These are phyloP conservation scores for Auricularia sp. DNA, from an alignment of 768 basidiomycete species.

Conservation along the genomic window DNA sequence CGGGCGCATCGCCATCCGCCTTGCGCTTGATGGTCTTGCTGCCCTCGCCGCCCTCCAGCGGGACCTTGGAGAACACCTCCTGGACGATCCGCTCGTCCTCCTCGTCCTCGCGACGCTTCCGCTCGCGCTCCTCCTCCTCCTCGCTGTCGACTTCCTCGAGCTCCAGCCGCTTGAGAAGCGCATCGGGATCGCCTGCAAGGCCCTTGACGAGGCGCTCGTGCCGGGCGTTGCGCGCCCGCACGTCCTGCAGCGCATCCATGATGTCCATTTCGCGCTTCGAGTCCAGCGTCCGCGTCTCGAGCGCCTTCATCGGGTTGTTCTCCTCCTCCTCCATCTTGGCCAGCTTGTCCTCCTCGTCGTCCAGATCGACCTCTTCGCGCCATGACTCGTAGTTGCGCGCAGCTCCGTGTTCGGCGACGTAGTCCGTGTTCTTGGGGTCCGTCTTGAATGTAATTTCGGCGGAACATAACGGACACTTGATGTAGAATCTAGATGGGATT, in stretches of 20 bases:
- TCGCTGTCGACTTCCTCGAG: constrained; percentile 53
- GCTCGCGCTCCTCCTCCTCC: constrained; percentile 64
- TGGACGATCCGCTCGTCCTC: constrained; percentile 89
- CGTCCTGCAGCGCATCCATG: constrained; percentile 90
- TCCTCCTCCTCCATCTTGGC: constrained; percentile 85
- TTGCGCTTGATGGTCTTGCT: constrained; percentile 75
- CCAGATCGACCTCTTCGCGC: constrained; percentile 69
- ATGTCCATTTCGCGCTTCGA: constrained; percentile 98
- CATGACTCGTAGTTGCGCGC: constrained; percentile 97
- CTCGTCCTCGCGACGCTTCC: constrained; percentile 58
- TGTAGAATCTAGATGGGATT: not conserved
- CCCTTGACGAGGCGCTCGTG: constrained; percentile 50
- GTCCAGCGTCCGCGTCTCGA: constrained; percentile 87
- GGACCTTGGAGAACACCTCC: constrained; percentile 74
- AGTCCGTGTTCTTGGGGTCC: constrained; percentile 96
- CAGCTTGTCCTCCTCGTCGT: constrained; percentile 69
- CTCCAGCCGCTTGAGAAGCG: constrained; percentile 53
- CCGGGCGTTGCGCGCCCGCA: constrained; percentile 75
- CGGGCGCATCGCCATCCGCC: constrained; percentile 69
- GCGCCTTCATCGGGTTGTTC: constrained; percentile 93
- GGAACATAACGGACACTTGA: constrained; percentile 76
- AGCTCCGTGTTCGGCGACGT: constrained; percentile 89
- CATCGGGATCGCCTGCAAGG: constrained; percentile 57
- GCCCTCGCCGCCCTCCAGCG: constrained; percentile 12
- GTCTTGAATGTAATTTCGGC: constrained; percentile 99